Evolutionary conservation across 2,329 filamentous ascomycete genomes (phyloP).

Genomic region (Hymenoscyphus repandus): DNA sequence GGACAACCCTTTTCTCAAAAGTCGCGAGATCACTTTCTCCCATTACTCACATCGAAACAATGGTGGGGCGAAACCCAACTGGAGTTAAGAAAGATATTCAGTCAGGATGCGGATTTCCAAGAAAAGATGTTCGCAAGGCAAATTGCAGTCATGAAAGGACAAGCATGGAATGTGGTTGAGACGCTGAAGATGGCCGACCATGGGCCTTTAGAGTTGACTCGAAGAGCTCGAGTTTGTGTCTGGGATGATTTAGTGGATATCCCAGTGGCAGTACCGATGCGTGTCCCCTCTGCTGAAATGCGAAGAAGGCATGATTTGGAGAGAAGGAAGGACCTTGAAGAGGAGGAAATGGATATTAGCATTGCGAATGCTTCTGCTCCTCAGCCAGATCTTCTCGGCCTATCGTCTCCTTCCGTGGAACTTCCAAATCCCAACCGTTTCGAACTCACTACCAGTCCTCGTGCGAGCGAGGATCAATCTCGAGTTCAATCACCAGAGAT

Average conservation of each 20-base stretch:
- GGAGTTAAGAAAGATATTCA: constrained; percentile 80
- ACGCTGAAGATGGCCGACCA: constrained; percentile 90
- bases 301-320: constrained; percentile 56
- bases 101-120: constrained; percentile 91
- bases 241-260: constrained; percentile 98
- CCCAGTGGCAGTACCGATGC: constrained; percentile 87
- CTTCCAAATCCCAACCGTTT: constrained; percentile 73
- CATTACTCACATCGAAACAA: constrained; percentile 83
- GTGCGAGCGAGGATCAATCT: constrained; percentile 24
- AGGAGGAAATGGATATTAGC: constrained; percentile 92
- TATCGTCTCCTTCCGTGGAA: constrained; percentile 50
- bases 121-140: constrained; percentile 99
- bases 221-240: constrained; percentile 85
- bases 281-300: constrained; percentile 78
- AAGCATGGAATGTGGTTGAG: constrained; percentile 98
- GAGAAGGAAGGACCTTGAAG: constrained; percentile 41
- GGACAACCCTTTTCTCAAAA: constrained; percentile 93
- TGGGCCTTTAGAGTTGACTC: constrained; percentile 86
- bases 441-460: constrained; percentile 52
- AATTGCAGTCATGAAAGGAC: constrained; percentile 98
- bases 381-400: constrained; percentile 56
- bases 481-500: constrained; percentile 18
- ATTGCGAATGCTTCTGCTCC: constrained; percentile 57
- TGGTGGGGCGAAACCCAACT: constrained; percentile 97
- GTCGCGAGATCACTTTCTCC: constrained; percentile 92